These are phyloP conservation scores for Tetrahymena thermophila DNA, from an alignment of 73 alveolate species.

Conservation along the genomic window DNA sequence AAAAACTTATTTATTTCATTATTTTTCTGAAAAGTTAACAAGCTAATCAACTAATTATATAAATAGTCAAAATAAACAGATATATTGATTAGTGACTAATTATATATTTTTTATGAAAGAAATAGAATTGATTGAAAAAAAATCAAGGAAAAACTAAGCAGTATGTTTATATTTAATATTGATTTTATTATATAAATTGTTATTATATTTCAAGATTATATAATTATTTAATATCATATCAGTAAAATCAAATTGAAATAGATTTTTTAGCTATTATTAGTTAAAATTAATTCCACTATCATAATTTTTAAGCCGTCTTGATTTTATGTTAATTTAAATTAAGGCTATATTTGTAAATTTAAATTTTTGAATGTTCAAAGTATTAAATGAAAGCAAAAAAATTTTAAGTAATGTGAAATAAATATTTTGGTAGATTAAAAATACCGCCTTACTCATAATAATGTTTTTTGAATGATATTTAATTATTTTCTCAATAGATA, in stretches of 20 bases:
- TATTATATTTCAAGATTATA: not conserved
- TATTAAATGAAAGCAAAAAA: too few relatives aligned
- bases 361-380: not conserved
- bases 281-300: not conserved
- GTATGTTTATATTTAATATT: not conserved
- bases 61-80: too few relatives aligned
- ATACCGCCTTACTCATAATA: not conserved
- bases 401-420: not conserved
- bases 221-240: not conserved
- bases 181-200: not conserved
- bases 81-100: not conserved
- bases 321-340: too few relatives aligned
- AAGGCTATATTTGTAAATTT: not conserved
- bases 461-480: too few relatives aligned
- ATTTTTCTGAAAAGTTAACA: too few relatives aligned
- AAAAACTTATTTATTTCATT: too few relatives aligned
- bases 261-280: not conserved
- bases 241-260: not conserved
- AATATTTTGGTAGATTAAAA: not conserved
- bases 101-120: too few relatives aligned
- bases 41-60: not conserved
- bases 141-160: not conserved
- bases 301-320: not conserved
- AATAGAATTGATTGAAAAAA: not conserved
- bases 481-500: not conserved